Conservation (phyloP, 441 rosid species). For the Isatis lusitanica region DNA sequence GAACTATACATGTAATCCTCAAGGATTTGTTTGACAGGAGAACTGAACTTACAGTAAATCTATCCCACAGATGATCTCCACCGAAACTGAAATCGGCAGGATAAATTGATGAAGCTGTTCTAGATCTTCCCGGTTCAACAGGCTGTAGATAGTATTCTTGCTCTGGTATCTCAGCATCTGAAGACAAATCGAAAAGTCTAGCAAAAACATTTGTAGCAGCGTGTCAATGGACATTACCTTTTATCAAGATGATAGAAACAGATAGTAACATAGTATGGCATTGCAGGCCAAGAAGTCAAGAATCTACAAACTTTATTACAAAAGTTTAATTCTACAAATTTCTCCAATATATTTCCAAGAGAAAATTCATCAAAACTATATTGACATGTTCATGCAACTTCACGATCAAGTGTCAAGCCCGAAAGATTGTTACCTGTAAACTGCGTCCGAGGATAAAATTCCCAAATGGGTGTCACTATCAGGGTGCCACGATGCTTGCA, state of each 20-base stretch:
- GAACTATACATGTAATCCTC: constrained; percentile 6
- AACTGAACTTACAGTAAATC: constrained; percentile 76
- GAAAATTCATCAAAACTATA: background rate
- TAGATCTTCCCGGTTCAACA: constrained; percentile 74
- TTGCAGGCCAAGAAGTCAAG: background rate
- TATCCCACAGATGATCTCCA: constrained; percentile 95
- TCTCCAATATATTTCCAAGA: constrained; percentile 6
- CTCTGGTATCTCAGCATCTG: constrained; percentile 73
- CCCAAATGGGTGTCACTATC: constrained; percentile 86
- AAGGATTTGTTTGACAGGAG: constrained; percentile 18
- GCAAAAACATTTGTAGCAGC: constrained; percentile 31
- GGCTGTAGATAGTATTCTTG: constrained; percentile 96
- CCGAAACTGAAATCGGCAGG: constrained; percentile 87
- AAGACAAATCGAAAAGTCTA: constrained; percentile 84
- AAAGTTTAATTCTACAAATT: background rate
- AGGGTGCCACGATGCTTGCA: constrained; percentile 87
- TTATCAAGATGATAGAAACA: background rate
- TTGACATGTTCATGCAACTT: constrained; percentile 4
- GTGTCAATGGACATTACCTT: constrained; percentile 23
- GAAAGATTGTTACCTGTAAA: constrained; percentile 65
- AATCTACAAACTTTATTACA: constrained; percentile 8
- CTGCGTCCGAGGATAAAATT: constrained; percentile 88
- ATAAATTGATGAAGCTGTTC: constrained; percentile 74
- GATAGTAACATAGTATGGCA: constrained; percentile 3
- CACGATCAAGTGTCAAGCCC: background rate